Evolutionary conservation across 2,329 filamentous ascomycete genomes (phyloP).

Genomic region (Fusarium mangiferae): DNA sequence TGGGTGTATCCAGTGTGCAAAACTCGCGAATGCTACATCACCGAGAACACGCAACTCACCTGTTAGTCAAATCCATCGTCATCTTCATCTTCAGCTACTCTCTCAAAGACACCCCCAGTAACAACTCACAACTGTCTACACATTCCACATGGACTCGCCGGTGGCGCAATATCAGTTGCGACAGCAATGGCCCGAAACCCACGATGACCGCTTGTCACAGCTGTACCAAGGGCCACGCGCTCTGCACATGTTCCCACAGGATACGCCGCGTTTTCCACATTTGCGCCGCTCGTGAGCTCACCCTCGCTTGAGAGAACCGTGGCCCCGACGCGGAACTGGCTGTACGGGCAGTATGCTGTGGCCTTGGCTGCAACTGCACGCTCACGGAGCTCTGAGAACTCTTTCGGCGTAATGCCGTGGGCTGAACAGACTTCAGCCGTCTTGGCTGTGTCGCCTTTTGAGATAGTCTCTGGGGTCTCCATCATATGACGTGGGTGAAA

Average conservation of each 20-base stretch:
- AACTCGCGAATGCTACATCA: slow-evolving; percentile 77
- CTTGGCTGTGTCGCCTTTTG: slow-evolving; percentile 43
- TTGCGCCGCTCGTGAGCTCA: slow-evolving; percentile 69
- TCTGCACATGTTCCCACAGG: slow-evolving; percentile 97
- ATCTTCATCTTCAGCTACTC: not conserved
- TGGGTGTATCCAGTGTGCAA: slow-evolving; percentile 72
- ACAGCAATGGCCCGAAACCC: slow-evolving; percentile 84
- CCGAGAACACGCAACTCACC: slow-evolving; percentile 21
- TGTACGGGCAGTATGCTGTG: slow-evolving; percentile 91
- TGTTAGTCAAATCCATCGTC: slow-evolving; percentile 17
- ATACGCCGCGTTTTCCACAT: slow-evolving; percentile 93
- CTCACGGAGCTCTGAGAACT: slow-evolving; percentile 72
- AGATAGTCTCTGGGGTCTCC: slow-evolving; percentile 40
- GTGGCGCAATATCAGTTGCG: slow-evolving; percentile 78
- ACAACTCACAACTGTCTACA: slow-evolving; percentile 85
- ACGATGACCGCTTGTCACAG: slow-evolving; percentile 70
- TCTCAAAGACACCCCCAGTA: not conserved
- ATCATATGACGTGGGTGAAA: slow-evolving; percentile 11
- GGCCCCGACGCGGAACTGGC: slow-evolving; percentile 89
- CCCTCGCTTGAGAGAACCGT: slow-evolving; percentile 71
- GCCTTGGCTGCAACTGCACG: slow-evolving; percentile 77
- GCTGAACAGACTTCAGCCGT: slow-evolving; percentile 43
- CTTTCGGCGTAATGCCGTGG: slow-evolving; percentile 65
- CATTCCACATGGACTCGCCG: slow-evolving; percentile 89
- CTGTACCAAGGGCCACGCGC: slow-evolving; percentile 85